These are phyloP conservation scores for Penicillium sp. DNA, from an alignment of 2,329 filamentous ascomycete genomes.

Conservation along the genomic window DNA sequence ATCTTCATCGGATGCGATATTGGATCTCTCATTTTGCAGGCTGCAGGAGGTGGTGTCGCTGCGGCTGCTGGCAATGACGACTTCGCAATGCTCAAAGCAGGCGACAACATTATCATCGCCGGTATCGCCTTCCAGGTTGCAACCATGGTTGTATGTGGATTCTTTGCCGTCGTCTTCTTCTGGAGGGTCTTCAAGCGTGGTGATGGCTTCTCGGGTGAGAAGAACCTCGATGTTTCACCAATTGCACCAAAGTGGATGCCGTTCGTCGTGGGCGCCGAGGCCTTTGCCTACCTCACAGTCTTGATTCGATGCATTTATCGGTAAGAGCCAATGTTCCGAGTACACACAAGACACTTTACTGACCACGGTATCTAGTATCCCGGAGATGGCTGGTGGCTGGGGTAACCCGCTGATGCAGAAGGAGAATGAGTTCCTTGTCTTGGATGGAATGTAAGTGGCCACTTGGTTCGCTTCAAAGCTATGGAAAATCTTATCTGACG, in stretches of 20 bases:
- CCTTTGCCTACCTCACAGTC: conserved; percentile 42
- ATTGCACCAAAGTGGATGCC: conserved; percentile 24
- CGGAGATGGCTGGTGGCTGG: conserved; percentile 54
- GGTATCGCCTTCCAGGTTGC: conserved; percentile 60
- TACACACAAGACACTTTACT: background rate
- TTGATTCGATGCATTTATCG: conserved; percentile 48
- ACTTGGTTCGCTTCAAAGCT: background rate
- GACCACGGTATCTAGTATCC: conserved; percentile 37
- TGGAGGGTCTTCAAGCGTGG: conserved; percentile 34
- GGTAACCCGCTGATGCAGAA: conserved; percentile 49
- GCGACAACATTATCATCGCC: conserved; percentile 58
- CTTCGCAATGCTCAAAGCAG: conserved; percentile 43
- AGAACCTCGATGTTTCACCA: conserved; percentile 24
- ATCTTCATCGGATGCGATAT: conserved; percentile 63
- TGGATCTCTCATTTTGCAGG: conserved; percentile 59
- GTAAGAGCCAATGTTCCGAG: conserved; percentile 21
- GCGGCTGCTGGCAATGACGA: conserved; percentile 48
- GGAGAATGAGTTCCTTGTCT: conserved; percentile 49
- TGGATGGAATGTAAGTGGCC: conserved; percentile 50
- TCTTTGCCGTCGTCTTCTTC: conserved; percentile 48
- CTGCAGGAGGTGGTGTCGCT: conserved; percentile 58
- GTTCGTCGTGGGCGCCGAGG: conserved; percentile 29
- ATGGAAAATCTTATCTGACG: conserved; percentile 3
- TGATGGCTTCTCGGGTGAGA: conserved; percentile 28
- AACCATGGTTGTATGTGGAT: conserved; percentile 45